These are phyloP conservation scores for Entomortierella lignicola DNA, from an alignment of 192 early-diverging fungal species.

Conservation along the genomic window DNA sequence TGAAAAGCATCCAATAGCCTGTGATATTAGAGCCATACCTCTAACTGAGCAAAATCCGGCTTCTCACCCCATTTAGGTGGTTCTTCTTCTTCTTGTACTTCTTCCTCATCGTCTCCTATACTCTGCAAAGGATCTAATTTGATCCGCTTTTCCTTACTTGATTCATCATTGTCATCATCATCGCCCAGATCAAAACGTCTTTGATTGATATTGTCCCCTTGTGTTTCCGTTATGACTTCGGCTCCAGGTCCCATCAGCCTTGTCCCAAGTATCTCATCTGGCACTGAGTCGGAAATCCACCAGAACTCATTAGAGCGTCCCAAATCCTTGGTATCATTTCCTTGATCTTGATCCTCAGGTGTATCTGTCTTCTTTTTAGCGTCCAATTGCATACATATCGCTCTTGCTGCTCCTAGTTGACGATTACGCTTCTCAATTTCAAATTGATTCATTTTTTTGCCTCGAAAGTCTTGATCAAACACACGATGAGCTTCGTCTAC, in stretches of 20 bases:
- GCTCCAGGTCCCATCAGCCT: slow-evolving; percentile 34
- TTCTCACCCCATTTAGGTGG: slow-evolving; percentile 50
- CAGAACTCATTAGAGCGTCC: slow-evolving; percentile 43
- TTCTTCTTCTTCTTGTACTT: slow-evolving; percentile 28
- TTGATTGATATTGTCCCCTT: not conserved
- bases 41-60: slow-evolving; percentile 17
- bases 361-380: slow-evolving; percentile 16
- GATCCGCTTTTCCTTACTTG: slow-evolving; percentile 37
- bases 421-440: slow-evolving; percentile 48
- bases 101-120: not conserved
- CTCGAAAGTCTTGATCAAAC: slow-evolving; percentile 56
- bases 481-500: slow-evolving; percentile 24
- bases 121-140: slow-evolving; percentile 20
- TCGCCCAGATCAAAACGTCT: not conserved
- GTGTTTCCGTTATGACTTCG: not conserved
- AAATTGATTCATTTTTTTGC: slow-evolving; percentile 32
- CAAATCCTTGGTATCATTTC: not conserved
- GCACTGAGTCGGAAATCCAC: slow-evolving; percentile 39
- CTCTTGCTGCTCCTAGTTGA: slow-evolving; percentile 49
- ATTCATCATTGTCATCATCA: slow-evolving; percentile 19
- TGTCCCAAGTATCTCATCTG: slow-evolving; percentile 42
- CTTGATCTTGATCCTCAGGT: not conserved
- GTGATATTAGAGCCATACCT: slow-evolving; percentile 15
- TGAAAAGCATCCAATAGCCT: too few relatives aligned
- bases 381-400: slow-evolving; percentile 57